Evolutionary conservation across 2,329 filamentous ascomycete genomes (phyloP), one percentile per base, ranked within the genome.

Genomic region (Fusarium kyushuense): DNA sequence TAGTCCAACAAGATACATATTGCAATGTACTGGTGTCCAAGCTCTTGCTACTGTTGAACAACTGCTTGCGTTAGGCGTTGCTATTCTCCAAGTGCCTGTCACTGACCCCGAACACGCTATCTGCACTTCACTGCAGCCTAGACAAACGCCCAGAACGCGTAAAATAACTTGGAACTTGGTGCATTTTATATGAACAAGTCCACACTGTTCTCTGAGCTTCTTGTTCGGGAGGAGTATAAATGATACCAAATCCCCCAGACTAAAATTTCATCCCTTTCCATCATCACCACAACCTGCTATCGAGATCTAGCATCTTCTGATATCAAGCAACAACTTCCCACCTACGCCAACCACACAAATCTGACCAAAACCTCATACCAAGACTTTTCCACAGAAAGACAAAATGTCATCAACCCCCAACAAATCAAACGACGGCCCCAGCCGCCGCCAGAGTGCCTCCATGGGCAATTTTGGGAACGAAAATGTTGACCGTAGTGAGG

Each of bases 401-500:
- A 33, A 30, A 4, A 57, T 57, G 54, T n/a, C 54, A 43, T 35
- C 1, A 32, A 27, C 7, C 27, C 27, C 27, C 6, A 9, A 21
- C 8, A 36, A 40, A 8, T 25, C 42, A 1, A 10, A 33, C 8
- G 11, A 16, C n/a, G 27, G 42, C 7, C 8, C 10, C 21, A 29
- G 19, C 16, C 36, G 36, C 7, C 54, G 54, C 1, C 19, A 32
- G 10, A 23, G 14, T 2, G 21, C 55, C 3, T 1, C 32, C 1
- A 27, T 52, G 40, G 61, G 61, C 3, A 64, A 63, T 13, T 11
- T 43, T 3, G 46, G 0, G 0, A 65, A 65, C 1, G 16, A 25
- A 0, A 3, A 9, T 0, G 27, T 65, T 0, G 62, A 65, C 1
- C 53, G 62, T 1, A 54, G 46, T 8, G 0, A 35, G 0, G 47